phyloP scores from a whole-genome alignment of 2,329 filamentous ascomycete species.

The Calonectria henricotiae region DNA sequence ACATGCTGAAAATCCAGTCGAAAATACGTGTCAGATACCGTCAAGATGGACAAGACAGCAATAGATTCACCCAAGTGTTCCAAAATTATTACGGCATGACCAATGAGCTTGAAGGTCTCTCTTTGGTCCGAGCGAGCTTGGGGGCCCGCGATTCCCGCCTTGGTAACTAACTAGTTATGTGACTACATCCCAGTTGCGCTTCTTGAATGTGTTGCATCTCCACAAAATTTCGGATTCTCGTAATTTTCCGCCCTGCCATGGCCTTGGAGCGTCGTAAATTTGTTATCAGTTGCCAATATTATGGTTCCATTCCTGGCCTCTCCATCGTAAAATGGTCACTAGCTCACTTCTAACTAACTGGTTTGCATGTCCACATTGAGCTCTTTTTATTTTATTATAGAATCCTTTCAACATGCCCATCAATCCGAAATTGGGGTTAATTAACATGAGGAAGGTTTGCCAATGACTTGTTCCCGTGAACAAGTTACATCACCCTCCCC shows the following conservation, averaged over 20 bases:
- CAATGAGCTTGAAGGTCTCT: background rate
- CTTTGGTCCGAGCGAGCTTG: background rate
- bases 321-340: background rate
- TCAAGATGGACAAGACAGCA: background rate
- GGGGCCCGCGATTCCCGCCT: constrained; percentile 4
- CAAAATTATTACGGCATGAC: constrained; percentile 9
- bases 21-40: constrained; percentile 15
- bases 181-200: background rate
- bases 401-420: background rate
- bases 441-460: background rate
- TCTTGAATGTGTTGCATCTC: background rate
- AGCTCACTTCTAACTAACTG: background rate
- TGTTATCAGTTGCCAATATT: too few species aligned
- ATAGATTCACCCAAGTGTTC: constrained; percentile 7
- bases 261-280: background rate
- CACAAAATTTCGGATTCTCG: background rate
- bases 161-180: background rate
- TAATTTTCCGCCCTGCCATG: background rate
- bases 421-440: background rate
- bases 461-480: background rate
- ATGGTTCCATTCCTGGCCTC: background rate
- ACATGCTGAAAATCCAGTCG: constrained; percentile 3
- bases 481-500: background rate
- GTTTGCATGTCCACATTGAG: background rate
- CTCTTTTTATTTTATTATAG: background rate